Base-by-base conservation (phyloP, 768 basidiomycete genomes). In the Podaxis sp. region DNA sequence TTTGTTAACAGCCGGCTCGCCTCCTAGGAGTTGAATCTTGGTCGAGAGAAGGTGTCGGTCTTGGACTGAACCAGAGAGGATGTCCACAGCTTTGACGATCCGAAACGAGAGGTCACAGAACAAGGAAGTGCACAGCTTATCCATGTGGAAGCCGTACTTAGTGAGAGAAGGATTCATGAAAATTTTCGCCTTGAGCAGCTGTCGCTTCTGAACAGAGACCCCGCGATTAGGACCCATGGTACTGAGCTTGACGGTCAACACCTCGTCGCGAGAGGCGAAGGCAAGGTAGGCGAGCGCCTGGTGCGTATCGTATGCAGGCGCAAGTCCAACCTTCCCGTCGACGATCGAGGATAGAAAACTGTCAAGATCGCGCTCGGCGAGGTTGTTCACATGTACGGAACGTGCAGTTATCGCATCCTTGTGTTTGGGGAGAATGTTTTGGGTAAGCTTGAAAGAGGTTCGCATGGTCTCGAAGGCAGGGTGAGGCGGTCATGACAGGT, bases 111-210 rank as follows among this genome's bases (percentile, higher is more conserved):
- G 52, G 60, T 86, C 84, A 8, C 69, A 51, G 66, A 72, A 74
- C 15, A 87, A 65, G 1, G 81, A 71, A 3, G 75, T 63, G 0
- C 77, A 74, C 0, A 85, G 66, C 42, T 72, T 74, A 64, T 84
- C 84, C 82, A 83, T 81, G 38, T 71, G 69, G 51, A 86, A 82
- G 0, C 78, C 76, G 53, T 74, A 70, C 62, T 81, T 83, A 15
- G 59, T 66, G 28, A 71, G 59, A 2, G 64, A 36, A 0, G 68
- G 19, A 33, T 75, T 61, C 51, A 72, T 66, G 3, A 84, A 65
- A 48, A 84, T 70, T 5, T 52, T 52, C 8, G 73, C 67, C 53
- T 72, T 63, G 6, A 84, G 66, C 3, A 75, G 63, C 2, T 54
- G 48, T 15, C 71, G 71, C 61, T 66, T 65, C 22, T 26, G 22